phyloP scores from a whole-genome alignment of 164 flowering plant genomes.

The Stephania yunnanensis region DNA sequence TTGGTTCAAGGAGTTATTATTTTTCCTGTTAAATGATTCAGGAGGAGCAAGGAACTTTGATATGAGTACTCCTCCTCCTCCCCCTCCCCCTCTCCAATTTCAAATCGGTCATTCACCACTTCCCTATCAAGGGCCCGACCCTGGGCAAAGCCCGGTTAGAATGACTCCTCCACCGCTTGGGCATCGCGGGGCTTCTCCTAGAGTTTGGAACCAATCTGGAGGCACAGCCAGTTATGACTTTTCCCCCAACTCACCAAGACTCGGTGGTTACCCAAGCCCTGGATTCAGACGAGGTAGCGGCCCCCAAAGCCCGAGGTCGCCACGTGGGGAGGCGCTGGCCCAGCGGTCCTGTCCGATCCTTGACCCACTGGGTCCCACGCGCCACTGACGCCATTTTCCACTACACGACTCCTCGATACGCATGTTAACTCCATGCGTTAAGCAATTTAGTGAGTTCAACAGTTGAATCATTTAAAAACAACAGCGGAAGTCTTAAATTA shows the following conservation, averaged over 20 bases:
- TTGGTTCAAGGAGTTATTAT: not conserved
- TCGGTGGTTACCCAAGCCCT: slow-evolving; percentile 21
- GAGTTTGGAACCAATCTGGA: slow-evolving; percentile 24
- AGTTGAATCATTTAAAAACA: too few species aligned
- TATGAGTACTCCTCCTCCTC: slow-evolving; percentile 24
- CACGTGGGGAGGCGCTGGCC: too few species aligned
- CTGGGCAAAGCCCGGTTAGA: slow-evolving; percentile 24
- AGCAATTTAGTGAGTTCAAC: too few species aligned
- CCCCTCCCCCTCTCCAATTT: slow-evolving; percentile 14
- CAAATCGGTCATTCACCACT: slow-evolving; percentile 20
- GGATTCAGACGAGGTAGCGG: slow-evolving; percentile 24
- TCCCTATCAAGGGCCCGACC: slow-evolving; percentile 11
- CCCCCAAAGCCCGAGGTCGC: too few species aligned
- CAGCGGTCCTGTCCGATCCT: too few species aligned
- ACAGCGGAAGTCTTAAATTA: too few species aligned
- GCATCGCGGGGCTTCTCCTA: slow-evolving; percentile 22
- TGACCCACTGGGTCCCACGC: too few species aligned
- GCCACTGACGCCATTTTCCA: too few species aligned
- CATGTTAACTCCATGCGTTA: too few species aligned
- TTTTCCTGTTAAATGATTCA: slow-evolving; percentile 3
- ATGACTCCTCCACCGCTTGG: slow-evolving; percentile 14
- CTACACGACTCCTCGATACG: too few species aligned
- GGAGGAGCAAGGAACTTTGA: slow-evolving; percentile 31
- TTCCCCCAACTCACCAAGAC: slow-evolving; percentile 23
- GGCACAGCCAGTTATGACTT: slow-evolving; percentile 12